These are phyloP conservation scores for Cercospora sesami DNA, from an alignment of 2,329 filamentous ascomycete species.

Conservation along the genomic window DNA sequence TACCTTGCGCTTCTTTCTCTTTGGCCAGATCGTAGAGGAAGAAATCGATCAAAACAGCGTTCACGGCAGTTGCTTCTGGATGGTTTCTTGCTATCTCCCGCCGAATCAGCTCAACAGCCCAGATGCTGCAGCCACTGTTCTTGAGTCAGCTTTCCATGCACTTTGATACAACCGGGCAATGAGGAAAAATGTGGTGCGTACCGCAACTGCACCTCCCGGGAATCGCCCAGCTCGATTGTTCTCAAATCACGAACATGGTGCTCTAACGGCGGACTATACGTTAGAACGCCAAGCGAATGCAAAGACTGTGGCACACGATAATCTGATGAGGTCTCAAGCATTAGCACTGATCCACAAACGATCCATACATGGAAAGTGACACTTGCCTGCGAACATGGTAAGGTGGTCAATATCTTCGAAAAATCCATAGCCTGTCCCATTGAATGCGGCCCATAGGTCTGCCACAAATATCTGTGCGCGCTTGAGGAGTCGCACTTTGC, in stretches of 20 bases:
- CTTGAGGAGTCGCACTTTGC: constrained; percentile 80
- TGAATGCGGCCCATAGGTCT: constrained; percentile 94
- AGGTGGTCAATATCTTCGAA: constrained; percentile 93
- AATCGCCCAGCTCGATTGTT: constrained; percentile 67
- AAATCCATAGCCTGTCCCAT: constrained; percentile 72
- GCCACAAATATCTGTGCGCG: constrained; percentile 94
- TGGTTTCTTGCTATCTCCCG: constrained; percentile 74
- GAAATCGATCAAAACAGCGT: constrained; percentile 94
- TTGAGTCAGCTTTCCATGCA: constrained; percentile 15
- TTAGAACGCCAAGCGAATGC: constrained; percentile 75
- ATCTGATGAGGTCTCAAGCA: constrained; percentile 52
- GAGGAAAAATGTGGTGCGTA: constrained; percentile 10
- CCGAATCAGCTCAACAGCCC: constrained; percentile 87
- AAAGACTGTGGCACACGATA: constrained; percentile 96
- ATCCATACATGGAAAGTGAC: not conserved
- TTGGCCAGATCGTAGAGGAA: constrained; percentile 96
- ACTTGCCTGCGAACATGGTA: constrained; percentile 83
- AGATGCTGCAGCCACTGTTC: constrained; percentile 76
- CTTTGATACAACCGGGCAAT: not conserved
- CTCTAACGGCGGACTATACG: constrained; percentile 79
- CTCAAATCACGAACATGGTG: constrained; percentile 65
- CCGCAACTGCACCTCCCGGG: constrained; percentile 83
- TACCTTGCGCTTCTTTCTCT: constrained; percentile 63
- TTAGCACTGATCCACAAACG: constrained; percentile 15
- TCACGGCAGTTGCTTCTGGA: constrained; percentile 64